phyloP scores from a whole-genome alignment of 805 yeast species.

The Saccharomyces jurei region DNA sequence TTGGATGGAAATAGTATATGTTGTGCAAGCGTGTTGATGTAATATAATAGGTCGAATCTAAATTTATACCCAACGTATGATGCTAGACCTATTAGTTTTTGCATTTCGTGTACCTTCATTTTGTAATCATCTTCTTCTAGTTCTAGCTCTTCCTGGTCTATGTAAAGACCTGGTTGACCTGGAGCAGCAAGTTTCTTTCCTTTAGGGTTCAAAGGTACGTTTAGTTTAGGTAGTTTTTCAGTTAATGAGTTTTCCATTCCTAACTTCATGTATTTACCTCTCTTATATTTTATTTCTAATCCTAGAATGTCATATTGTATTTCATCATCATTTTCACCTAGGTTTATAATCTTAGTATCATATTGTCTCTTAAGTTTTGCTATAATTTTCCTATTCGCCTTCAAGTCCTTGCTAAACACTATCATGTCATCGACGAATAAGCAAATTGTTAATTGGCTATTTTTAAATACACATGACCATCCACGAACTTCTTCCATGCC shows the following conservation, averaged over 20 bases:
- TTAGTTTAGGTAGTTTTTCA: slow-evolving; percentile 4
- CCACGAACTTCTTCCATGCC: slow-evolving; percentile 3
- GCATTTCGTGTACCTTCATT: background rate
- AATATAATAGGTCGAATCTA: background rate
- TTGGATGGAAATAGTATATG: slow-evolving; percentile 5
- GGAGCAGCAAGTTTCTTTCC: slow-evolving; percentile 4
- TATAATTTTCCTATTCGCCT: background rate
- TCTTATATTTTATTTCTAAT: slow-evolving; percentile 7
- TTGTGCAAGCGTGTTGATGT: background rate
- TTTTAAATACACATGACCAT: slow-evolving; percentile 11
- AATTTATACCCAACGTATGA: background rate
- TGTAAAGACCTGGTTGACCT: slow-evolving; percentile 6
- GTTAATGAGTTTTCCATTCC: slow-evolving; percentile 9
- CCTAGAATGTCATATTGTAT: slow-evolving; percentile 12
- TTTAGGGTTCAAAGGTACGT: background rate
- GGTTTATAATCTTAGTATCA: slow-evolving; percentile 10
- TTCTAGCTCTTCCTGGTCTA: slow-evolving; percentile 3
- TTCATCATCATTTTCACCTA: slow-evolving; percentile 4
- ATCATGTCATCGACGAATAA: slow-evolving; percentile 14
- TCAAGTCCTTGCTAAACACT: slow-evolving; percentile 2
- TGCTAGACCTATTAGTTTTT: background rate
- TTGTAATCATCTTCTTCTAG: background rate
- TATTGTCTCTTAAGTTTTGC: slow-evolving; percentile 1
- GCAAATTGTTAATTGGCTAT: slow-evolving; percentile 2
- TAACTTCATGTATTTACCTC: slow-evolving; percentile 3